Conservation (phyloP, 768 basidiomycete genomes). For the Serendipita indica region DNA sequence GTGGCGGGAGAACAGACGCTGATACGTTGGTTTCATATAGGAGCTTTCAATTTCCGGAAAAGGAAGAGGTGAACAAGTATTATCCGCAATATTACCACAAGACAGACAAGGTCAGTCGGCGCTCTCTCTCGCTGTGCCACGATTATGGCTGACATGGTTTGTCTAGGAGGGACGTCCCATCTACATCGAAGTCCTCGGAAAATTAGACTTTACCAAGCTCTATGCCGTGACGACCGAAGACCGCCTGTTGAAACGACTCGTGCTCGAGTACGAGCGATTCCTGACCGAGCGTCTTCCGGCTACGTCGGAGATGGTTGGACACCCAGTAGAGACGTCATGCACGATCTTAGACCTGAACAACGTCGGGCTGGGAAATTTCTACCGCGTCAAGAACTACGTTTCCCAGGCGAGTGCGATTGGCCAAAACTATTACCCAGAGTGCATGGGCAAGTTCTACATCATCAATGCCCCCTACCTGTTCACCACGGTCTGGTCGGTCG, state of each 20-base stretch:
- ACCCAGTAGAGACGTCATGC: slow-evolving; percentile 92
- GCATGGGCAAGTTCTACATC: slow-evolving; percentile 98
- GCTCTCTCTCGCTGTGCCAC: not conserved
- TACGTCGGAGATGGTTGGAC: slow-evolving; percentile 51
- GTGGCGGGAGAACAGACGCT: slow-evolving; percentile 3
- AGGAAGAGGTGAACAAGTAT: slow-evolving; percentile 68
- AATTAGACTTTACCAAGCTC: slow-evolving; percentile 73
- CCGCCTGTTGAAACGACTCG: slow-evolving; percentile 66
- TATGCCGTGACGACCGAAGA: slow-evolving; percentile 73
- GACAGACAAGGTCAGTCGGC: slow-evolving; percentile 60
- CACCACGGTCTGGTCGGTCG: slow-evolving; percentile 68
- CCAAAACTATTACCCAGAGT: slow-evolving; percentile 84
- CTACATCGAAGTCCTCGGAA: slow-evolving; percentile 87
- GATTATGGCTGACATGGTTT: too few relatives aligned
- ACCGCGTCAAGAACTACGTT: slow-evolving; percentile 86
- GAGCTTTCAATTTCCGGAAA: slow-evolving; percentile 78
- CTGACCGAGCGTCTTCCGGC: slow-evolving; percentile 67
- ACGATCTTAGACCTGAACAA: slow-evolving; percentile 85
- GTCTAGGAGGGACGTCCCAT: slow-evolving; percentile 81
- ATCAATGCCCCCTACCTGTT: slow-evolving; percentile 95
- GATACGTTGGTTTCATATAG: slow-evolving; percentile 25
- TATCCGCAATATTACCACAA: slow-evolving; percentile 97
- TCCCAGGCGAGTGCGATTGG: slow-evolving; percentile 58
- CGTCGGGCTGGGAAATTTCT: slow-evolving; percentile 58
- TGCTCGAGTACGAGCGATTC: slow-evolving; percentile 88